A percentile compares a stretch with the other conserved stretches of the same genome.
Conservation (phyloP, 805 yeast species). For the Clavispora fructus region DNA sequence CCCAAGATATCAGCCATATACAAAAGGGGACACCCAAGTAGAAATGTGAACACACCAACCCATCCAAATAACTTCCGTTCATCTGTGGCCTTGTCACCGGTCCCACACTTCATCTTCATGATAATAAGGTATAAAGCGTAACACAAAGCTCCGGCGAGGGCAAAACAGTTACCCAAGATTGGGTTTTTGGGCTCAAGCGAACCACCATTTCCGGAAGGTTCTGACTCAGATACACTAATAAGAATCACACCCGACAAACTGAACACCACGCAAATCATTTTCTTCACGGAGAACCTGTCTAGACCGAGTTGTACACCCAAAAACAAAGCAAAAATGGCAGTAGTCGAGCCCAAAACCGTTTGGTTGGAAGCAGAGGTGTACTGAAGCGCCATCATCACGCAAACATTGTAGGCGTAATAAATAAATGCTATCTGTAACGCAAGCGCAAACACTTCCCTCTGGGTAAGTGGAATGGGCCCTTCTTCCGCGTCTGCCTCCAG, state of each 20-base stretch:
- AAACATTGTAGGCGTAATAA: conserved; percentile 37
- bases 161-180: conserved; percentile 40
- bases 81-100: conserved; percentile 37
- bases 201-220: conserved; percentile 14
- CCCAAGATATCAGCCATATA: conserved; percentile 29
- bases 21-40: conserved; percentile 36
- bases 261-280: conserved; percentile 37
- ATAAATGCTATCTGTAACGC: conserved; percentile 37
- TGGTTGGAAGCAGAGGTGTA: conserved; percentile 52
- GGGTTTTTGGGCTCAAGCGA: conserved; percentile 32
- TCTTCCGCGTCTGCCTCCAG: conserved; percentile 1
- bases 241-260: conserved; percentile 44
- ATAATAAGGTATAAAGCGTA: conserved; percentile 42
- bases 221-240: conserved; percentile 34
- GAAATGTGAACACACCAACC: conserved; percentile 40
- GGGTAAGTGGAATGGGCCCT: conserved; percentile 16
- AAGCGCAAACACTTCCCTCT: conserved; percentile 27
- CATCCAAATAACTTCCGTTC: conserved; percentile 44
- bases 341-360: conserved; percentile 46
- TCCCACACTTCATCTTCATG: conserved; percentile 42
- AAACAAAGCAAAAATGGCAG: conserved; percentile 46
- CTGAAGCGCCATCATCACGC: conserved; percentile 38
- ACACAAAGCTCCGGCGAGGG: conserved; percentile 41
- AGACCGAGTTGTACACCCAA: conserved; percentile 37
- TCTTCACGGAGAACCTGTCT: conserved; percentile 38